Evolutionary conservation across 805 yeast species (phyloP).

Genomic region (Starmerella ratchasimensis): DNA sequence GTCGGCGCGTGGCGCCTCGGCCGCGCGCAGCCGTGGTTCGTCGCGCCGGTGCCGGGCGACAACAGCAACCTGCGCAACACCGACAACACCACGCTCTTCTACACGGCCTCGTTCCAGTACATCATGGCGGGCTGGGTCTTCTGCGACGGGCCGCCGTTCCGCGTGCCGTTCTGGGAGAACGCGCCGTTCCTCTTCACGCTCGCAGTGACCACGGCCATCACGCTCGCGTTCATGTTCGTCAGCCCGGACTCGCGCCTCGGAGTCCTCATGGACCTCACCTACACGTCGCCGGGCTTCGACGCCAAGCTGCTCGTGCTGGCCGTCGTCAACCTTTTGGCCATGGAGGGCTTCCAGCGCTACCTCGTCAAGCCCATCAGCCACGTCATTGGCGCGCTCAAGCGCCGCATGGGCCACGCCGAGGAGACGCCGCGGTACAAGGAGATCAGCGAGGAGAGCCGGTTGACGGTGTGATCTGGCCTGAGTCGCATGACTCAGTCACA

Average conservation of each 20-base stretch:
- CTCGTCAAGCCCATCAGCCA: conserved; percentile 29
- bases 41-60: conserved; percentile 66
- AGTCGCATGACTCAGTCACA: no score
- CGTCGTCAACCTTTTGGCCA: conserved; percentile 35
- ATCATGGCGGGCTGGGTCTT: conserved; percentile 70
- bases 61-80: conserved; percentile 70
- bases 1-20: conserved; percentile 52
- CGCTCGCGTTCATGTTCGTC: conserved; percentile 39
- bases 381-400: conserved; percentile 9
- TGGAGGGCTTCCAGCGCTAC: conserved; percentile 35
- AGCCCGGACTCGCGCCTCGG: conserved; percentile 45
- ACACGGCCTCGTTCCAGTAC: conserved; percentile 76
- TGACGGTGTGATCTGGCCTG: not conserved
- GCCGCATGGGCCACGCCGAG: conserved; percentile 19
- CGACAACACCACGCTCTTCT: conserved; percentile 78
- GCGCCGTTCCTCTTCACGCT: conserved; percentile 58
- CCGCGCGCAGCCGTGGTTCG: conserved; percentile 48
- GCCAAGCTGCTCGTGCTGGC: conserved; percentile 38
- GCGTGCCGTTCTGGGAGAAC: conserved; percentile 56
- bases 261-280: conserved; percentile 60
- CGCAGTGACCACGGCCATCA: conserved; percentile 35
- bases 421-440: conserved; percentile 28
- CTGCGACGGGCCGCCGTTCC: conserved; percentile 86
- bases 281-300: conserved; percentile 29
- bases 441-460: conserved; percentile 16